These are phyloP conservation scores for Laguncularia racemosa DNA, from an alignment of 345 rosid species.

Conservation along the genomic window DNA sequence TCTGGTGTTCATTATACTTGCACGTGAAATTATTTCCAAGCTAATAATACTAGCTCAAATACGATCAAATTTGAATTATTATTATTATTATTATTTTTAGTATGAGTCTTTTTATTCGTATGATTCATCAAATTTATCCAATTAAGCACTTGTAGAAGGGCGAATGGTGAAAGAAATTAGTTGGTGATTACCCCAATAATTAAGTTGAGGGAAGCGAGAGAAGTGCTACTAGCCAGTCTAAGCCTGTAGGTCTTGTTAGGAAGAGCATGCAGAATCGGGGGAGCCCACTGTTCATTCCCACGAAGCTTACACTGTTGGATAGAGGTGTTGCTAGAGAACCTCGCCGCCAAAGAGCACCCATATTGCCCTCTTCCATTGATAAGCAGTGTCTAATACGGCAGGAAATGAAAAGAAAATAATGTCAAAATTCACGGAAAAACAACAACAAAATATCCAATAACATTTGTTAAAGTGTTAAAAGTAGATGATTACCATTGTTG, in stretches of 20 bases:
- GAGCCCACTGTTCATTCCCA: constrained; percentile 56
- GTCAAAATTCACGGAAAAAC: neutral
- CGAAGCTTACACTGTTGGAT: constrained; percentile 26
- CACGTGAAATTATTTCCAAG: too few species aligned
- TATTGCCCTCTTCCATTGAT: constrained; percentile 87
- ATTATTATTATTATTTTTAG: too few species aligned
- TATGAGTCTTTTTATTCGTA: too few species aligned
- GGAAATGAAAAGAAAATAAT: neutral
- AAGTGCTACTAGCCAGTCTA: constrained; percentile 63
- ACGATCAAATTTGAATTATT: too few species aligned
- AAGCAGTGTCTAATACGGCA: constrained; percentile 25
- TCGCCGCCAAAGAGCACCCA: constrained; percentile 61
- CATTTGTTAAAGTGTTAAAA: too few species aligned
- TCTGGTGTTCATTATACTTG: too few species aligned
- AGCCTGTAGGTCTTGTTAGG: constrained; percentile 63
- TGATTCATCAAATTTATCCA: too few species aligned
- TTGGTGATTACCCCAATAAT: constrained; percentile 54
- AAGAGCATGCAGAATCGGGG: constrained; percentile 33
- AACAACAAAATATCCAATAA: too few species aligned
- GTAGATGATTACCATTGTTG: too few species aligned
- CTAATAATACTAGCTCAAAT: too few species aligned
- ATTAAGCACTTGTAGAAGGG: too few species aligned
- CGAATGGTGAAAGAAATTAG: too few species aligned
- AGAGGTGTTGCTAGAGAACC: constrained; percentile 14
- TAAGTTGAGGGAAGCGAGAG: constrained; percentile 70